phyloP scores from a whole-genome alignment of 192 early-diverging fungal species.

The Umbelopsis vinacea region DNA sequence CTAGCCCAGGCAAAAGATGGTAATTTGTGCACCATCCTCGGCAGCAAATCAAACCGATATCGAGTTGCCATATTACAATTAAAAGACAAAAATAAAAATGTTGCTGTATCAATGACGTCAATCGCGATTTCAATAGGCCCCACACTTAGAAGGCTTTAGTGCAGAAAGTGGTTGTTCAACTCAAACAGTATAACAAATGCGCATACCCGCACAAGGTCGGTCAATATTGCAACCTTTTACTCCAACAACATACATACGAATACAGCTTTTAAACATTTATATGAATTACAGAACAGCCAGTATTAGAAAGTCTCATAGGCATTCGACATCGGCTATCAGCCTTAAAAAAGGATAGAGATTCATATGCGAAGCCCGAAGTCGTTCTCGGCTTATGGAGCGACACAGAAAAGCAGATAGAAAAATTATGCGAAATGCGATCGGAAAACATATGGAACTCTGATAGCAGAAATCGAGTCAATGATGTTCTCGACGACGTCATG shows the following conservation, averaged over 20 bases:
- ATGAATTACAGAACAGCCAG: slow-evolving; percentile 55
- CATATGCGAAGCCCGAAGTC: slow-evolving; percentile 65
- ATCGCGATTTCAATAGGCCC: background rate
- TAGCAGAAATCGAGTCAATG: slow-evolving; percentile 60
- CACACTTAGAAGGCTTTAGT: too few species aligned
- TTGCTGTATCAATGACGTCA: background rate
- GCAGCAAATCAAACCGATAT: background rate
- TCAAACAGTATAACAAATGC: background rate
- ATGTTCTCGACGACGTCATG: slow-evolving; percentile 76
- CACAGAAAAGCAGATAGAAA: slow-evolving; percentile 55
- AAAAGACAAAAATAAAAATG: slow-evolving; percentile 1
- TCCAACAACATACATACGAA: background rate
- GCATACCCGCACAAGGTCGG: background rate
- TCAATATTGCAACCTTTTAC: background rate
- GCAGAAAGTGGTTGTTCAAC: too few species aligned
- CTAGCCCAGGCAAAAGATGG: slow-evolving; percentile 12
- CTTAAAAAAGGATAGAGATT: slow-evolving; percentile 75
- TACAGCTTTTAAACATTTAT: background rate
- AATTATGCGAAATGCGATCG: slow-evolving; percentile 29
- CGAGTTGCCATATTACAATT: background rate
- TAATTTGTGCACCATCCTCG: background rate
- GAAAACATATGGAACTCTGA: slow-evolving; percentile 25
- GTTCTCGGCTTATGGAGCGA: slow-evolving; percentile 70
- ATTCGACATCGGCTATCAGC: slow-evolving; percentile 73
- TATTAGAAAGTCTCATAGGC: slow-evolving; percentile 67